Evolutionary conservation across 495 filamentous ascomycete species (phyloP), one percentile per base, ranked within the genome.

Genomic region (Aspergillus ostianus): DNA sequence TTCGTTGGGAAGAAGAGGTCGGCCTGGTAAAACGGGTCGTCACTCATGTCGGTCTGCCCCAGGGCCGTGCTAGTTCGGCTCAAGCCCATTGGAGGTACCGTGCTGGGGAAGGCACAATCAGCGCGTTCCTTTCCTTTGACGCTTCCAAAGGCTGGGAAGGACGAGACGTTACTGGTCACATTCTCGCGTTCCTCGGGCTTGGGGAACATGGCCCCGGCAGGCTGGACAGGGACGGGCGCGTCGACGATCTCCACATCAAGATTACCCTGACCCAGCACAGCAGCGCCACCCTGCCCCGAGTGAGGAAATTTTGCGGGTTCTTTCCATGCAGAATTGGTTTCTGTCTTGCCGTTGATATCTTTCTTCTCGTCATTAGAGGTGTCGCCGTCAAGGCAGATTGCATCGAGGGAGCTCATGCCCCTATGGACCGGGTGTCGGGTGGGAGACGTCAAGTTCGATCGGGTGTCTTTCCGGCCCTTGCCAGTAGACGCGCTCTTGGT

Each of bases 301-400:
- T 2, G 23, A 26, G 47, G 30, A 32, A 9, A 0, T 9, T 23
- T n/a, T 26, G 23, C 23, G 2, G 32, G 3, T 12, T n/a, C 44
- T 1, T 2, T 47, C 46, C 8, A n/a, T n/a, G n/a, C n/a, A n/a
- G n/a, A n/a, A n/a, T n/a, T 21, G 46, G 27, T 20, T 23, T 65
- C 59, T 12, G 19, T 60, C 46, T 60, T 58, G 10, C 55, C n/a
- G n/a, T 51, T 51, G 17, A 47, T 29, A 13, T 58, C 53, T 21
- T 30, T 29, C 4, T 30, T 49, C 4, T 47, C 50, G 19, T 46
- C 51, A 12, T 57, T 55, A 20, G 18, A 21, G 19, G 46, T 45
- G 1, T 18, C 56, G 17, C 65, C 63, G 9, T 65, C 64, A 4
- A 71, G 13, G 8, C 32, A 55, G 55, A 71, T 68, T 0, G 62